Conservation (phyloP, 805 yeast genomes). For the Yarrowia hollandica region DNA sequence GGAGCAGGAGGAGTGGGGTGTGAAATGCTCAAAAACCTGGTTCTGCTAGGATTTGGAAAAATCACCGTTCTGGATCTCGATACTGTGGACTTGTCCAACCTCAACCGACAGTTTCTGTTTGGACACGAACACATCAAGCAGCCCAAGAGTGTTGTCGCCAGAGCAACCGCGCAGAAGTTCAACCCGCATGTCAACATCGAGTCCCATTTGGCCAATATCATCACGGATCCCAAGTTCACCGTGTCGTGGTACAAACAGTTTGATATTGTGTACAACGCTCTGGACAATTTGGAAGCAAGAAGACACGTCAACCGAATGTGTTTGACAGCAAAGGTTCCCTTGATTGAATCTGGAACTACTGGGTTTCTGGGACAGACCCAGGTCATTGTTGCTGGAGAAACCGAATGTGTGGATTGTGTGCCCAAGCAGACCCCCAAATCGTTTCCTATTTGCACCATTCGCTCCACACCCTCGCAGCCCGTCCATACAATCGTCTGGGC, state of each 20-base stretch:
- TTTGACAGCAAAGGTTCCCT: slow-evolving; percentile 67
- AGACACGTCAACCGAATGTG: slow-evolving; percentile 84
- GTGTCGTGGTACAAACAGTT: slow-evolving; percentile 76
- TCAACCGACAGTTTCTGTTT: slow-evolving; percentile 91
- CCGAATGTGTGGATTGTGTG: slow-evolving; percentile 94
- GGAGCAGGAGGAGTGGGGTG: slow-evolving; percentile 97
- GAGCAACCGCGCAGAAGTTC: slow-evolving; percentile 74
- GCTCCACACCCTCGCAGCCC: slow-evolving; percentile 96
- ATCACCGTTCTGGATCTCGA: slow-evolving; percentile 87
- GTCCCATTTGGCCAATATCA: slow-evolving; percentile 85
- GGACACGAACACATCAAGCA: slow-evolving; percentile 86
- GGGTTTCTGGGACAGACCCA: slow-evolving; percentile 94
- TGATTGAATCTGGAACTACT: slow-evolving; percentile 93
- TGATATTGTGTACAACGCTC: slow-evolving; percentile 80
- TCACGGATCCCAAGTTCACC: slow-evolving; percentile 71
- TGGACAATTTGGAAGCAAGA: slow-evolving; percentile 92
- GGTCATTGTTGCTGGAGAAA: slow-evolving; percentile 75
- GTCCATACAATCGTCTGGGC: slow-evolving; percentile 98
- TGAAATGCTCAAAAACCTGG: slow-evolving; percentile 78
- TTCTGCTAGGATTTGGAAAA: slow-evolving; percentile 78
- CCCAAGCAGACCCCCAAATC: slow-evolving; percentile 85
- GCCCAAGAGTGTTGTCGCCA: slow-evolving; percentile 83
- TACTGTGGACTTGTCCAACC: slow-evolving; percentile 87
- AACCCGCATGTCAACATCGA: slow-evolving; percentile 64
- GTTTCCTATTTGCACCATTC: slow-evolving; percentile 93